A percentile compares a stretch with the other conserved stretches of the same genome.
Evolutionary conservation across 352 stramenopile species (phyloP).

Genomic region (Phytophthora quininea): DNA sequence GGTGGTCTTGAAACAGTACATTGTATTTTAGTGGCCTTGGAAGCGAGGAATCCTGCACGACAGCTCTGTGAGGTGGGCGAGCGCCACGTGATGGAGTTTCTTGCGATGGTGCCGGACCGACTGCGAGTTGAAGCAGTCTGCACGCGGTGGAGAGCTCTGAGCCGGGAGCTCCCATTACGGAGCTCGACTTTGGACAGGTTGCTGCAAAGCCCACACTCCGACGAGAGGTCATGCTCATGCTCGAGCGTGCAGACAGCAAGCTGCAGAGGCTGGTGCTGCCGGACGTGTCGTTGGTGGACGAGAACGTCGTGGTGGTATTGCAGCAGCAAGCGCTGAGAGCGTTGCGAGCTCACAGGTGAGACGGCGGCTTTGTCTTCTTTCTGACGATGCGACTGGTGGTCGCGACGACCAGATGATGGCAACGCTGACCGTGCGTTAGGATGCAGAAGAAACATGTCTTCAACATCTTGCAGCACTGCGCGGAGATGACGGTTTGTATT

Average conservation of each 20-base stretch:
- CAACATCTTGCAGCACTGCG: constrained; percentile 43
- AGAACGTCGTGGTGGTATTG: constrained; percentile 43
- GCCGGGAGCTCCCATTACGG: constrained; percentile 44
- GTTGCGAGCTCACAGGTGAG: constrained; percentile 61
- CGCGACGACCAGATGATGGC: constrained; percentile 5
- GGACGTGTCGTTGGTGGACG: constrained; percentile 52
- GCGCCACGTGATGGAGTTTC: constrained; percentile 50
- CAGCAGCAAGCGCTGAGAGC: constrained; percentile 39
- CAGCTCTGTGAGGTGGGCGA: constrained; percentile 51
- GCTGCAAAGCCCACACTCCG: constrained; percentile 24
- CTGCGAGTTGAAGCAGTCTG: constrained; percentile 59
- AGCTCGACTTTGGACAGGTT: constrained; percentile 57
- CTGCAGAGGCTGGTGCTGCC: constrained; percentile 48
- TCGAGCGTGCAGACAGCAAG: constrained; percentile 43
- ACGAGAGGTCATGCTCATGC: constrained; percentile 43
- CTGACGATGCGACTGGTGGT: background rate
- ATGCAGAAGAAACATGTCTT: constrained; percentile 64
- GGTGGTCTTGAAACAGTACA: too few species aligned
- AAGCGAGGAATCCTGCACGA: background rate
- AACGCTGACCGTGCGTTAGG: constrained; percentile 32
- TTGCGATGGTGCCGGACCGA: constrained; percentile 58
- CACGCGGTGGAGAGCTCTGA: constrained; percentile 56
- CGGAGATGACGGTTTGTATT: constrained; percentile 38
- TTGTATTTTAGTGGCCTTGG: background rate
- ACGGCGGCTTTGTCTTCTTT: constrained; percentile 2